Percentiles rank a stretch among this genome's conserved stretches.
Evolutionary conservation across 148 eudicot species (phyloP).

Genomic region (Polygonum aviculare): DNA sequence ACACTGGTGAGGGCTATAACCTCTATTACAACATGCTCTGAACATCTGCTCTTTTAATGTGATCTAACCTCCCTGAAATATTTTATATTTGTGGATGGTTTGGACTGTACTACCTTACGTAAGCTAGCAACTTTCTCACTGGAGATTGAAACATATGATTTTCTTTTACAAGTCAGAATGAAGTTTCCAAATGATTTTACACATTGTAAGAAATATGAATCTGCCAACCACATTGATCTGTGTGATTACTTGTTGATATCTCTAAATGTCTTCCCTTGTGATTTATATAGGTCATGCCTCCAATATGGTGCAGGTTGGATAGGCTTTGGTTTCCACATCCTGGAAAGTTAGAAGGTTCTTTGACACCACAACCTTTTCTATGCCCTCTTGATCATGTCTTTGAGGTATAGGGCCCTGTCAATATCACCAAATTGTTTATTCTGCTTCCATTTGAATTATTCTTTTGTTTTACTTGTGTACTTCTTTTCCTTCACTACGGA

Average conservation of each 20-base stretch:
- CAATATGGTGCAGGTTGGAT: slow-evolving; percentile 99
- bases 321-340: slow-evolving; percentile 99
- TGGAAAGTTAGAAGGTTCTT: slow-evolving; percentile 58
- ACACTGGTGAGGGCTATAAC: slow-evolving; percentile 63
- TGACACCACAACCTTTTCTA: slow-evolving; percentile 86
- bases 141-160: neutral
- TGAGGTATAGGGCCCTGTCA: slow-evolving; percentile 46
- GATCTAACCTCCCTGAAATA: neutral
- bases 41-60: neutral
- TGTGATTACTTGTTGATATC: slow-evolving; percentile 16
- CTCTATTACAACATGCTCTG: slow-evolving; percentile 4
- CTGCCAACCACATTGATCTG: slow-evolving; percentile 3
- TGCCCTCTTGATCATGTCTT: slow-evolving; percentile 97
- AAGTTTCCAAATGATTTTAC: neutral
- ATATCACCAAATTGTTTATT: neutral
- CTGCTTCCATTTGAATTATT: neutral
- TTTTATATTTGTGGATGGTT: neutral
- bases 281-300: slow-evolving; percentile 96
- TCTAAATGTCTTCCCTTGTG: slow-evolving; percentile 30
- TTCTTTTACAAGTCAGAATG: neutral
- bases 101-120: neutral
- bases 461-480: neutral
- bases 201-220: neutral
- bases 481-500: neutral
- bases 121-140: neutral